Evolutionary conservation across 371 early-diverging fungal genomes (phyloP).

Genomic region (Apophysomyces elegans): DNA sequence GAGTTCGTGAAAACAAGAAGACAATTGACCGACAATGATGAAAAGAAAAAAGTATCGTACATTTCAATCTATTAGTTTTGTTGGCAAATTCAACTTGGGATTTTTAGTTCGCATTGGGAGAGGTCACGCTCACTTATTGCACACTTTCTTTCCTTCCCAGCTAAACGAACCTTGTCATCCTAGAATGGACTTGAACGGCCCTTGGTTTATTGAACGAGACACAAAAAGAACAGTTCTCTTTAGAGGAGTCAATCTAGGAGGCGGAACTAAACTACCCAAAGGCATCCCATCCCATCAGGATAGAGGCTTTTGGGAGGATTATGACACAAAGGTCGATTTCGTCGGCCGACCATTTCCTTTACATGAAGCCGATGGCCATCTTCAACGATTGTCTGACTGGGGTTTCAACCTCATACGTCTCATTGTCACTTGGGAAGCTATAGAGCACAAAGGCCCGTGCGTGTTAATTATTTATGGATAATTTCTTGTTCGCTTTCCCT

Average conservation of each 20-base stretch:
- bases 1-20: no score
- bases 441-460: constrained; percentile 82
- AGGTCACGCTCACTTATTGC: not conserved
- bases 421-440: constrained; percentile 85
- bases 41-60: no score
- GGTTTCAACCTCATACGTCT: constrained; percentile 84
- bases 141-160: not conserved
- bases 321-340: constrained; percentile 61
- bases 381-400: constrained; percentile 70
- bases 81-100: no score
- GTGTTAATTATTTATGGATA: constrained; percentile 21
- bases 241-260: constrained; percentile 71
- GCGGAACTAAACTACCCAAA: constrained; percentile 65
- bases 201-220: constrained; percentile 64
- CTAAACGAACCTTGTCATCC: not conserved
- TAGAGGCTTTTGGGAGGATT: constrained; percentile 59
- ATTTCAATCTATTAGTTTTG: no score
- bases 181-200: constrained; percentile 54
- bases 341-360: constrained; percentile 82
- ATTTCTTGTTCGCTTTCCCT: not conserved
- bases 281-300: constrained; percentile 52
- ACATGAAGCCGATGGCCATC: constrained; percentile 84
- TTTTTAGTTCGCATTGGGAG: no score
- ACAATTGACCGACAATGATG: no score
- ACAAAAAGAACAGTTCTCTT: constrained; percentile 60